These are phyloP conservation scores for Alloteropsis semialata DNA, from an alignment of 176 grass and related monocot genomes.

Conservation along the genomic window DNA sequence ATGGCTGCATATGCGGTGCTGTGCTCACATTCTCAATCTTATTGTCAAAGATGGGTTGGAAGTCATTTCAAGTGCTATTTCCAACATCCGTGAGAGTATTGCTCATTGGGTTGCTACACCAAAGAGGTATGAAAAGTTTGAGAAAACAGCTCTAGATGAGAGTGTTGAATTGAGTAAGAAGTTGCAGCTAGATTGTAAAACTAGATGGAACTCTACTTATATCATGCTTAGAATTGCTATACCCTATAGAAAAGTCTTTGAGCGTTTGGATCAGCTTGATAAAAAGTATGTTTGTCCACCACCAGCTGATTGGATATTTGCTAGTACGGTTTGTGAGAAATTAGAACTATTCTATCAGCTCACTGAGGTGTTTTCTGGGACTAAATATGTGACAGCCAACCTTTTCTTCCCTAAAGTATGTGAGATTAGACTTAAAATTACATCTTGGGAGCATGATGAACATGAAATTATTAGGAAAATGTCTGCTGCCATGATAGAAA, in stretches of 20 bases:
- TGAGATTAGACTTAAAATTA: not conserved
- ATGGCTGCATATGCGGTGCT: not conserved
- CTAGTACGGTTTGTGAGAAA: too few species aligned
- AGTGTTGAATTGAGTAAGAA: not conserved
- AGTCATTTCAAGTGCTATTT: not conserved
- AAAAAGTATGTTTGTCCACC: too few species aligned
- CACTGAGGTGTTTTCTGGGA: too few species aligned
- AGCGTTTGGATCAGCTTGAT: too few species aligned
- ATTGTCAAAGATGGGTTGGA: not conserved
- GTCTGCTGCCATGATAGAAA: not conserved
- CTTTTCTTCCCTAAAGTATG: too few species aligned
- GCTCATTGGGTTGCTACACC: not conserved
- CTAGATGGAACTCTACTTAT: not conserved
- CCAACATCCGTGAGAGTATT: not conserved
- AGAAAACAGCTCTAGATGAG: not conserved
- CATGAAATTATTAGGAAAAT: not conserved
- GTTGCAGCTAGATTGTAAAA: not conserved
- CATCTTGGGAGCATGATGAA: not conserved
- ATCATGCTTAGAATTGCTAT: not conserved
- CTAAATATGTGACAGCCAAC: too few species aligned
- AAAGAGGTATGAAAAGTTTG: not conserved
- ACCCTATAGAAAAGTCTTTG: not conserved
- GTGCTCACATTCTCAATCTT: not conserved
- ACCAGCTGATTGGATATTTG: too few species aligned
- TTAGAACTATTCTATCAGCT: too few species aligned